A percentile compares a stretch with the other conserved stretches of the same genome.
phyloP scores from a whole-genome alignment of 2,329 filamentous ascomycete genomes.

The Gaeumannomyces tritici region DNA sequence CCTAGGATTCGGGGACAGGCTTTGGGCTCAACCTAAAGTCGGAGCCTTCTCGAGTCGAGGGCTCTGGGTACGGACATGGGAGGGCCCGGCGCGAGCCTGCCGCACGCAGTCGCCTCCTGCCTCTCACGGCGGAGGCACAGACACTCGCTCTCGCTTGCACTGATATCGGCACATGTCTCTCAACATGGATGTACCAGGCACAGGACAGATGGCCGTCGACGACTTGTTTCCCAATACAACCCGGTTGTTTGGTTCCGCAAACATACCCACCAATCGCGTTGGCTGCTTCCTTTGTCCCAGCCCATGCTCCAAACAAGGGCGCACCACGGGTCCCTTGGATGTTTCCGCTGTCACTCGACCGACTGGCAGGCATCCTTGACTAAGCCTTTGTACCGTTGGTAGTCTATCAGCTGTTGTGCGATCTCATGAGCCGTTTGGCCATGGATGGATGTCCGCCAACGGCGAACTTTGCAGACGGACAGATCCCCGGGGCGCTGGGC shows the following conservation, averaged over 20 bases:
- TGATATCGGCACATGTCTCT: neutral
- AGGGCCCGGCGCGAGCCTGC: neutral
- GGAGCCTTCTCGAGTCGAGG: neutral
- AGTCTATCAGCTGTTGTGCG: neutral
- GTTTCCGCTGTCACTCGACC: neutral
- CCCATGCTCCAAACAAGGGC: neutral
- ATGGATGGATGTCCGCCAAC: neutral
- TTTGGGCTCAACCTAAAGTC: neutral
- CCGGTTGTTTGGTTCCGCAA: neutral
- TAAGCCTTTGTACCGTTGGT: neutral
- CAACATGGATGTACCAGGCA: too few species aligned
- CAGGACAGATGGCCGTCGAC: too few species aligned
- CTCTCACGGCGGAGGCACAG: neutral
- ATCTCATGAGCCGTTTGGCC: neutral
- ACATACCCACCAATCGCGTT: neutral
- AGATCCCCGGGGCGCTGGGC: neutral
- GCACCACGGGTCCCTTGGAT: neutral
- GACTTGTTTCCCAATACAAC: neutral
- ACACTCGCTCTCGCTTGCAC: neutral
- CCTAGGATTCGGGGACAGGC: neutral
- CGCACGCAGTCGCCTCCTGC: neutral
- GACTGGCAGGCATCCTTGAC: neutral
- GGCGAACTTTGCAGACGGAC: neutral
- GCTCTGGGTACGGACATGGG: neutral
- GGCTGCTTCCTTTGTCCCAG: neutral